Percentiles rank a stretch among this genome's conserved stretches.
These are phyloP conservation scores for Lophium mytilinum DNA, from an alignment of 495 filamentous ascomycete species.

Conservation along the genomic window DNA sequence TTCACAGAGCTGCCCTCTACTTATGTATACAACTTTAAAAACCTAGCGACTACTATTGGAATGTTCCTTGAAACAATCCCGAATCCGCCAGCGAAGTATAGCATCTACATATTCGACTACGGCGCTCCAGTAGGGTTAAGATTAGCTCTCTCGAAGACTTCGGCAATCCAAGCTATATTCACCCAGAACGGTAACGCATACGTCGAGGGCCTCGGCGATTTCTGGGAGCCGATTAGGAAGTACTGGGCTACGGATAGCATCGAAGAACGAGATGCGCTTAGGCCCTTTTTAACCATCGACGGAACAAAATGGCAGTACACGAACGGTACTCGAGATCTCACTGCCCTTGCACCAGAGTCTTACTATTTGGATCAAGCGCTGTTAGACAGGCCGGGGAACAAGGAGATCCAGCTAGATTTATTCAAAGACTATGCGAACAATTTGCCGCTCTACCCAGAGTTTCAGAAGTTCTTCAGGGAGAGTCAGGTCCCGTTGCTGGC, in stretches of 20 bases:
- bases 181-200: constrained; percentile 61
- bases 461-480: constrained; percentile 50
- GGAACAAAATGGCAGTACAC: constrained; percentile 50
- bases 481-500: constrained; percentile 49
- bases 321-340: constrained; percentile 34
- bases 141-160: constrained; percentile 43
- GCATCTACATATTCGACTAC: constrained; percentile 60
- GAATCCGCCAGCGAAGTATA: constrained; percentile 39
- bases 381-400: constrained; percentile 43
- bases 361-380: constrained; percentile 46
- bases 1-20: constrained; percentile 39
- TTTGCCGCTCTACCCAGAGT: constrained; percentile 47
- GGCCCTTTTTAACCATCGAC: constrained; percentile 38
- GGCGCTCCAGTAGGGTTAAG: constrained; percentile 51
- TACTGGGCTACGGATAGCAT: constrained; percentile 42
- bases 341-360: constrained; percentile 41
- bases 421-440: constrained; percentile 52
- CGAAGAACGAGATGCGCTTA: constrained; percentile 35
- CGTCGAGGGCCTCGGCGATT: constrained; percentile 47
- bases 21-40: constrained; percentile 45
- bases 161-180: constrained; percentile 46
- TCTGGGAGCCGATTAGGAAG: constrained; percentile 45
- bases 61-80: constrained; percentile 41
- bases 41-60: constrained; percentile 40
- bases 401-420: constrained; percentile 49